These are phyloP conservation scores for Hypholoma sublateritium DNA, from an alignment of 768 basidiomycete genomes.

Conservation along the genomic window DNA sequence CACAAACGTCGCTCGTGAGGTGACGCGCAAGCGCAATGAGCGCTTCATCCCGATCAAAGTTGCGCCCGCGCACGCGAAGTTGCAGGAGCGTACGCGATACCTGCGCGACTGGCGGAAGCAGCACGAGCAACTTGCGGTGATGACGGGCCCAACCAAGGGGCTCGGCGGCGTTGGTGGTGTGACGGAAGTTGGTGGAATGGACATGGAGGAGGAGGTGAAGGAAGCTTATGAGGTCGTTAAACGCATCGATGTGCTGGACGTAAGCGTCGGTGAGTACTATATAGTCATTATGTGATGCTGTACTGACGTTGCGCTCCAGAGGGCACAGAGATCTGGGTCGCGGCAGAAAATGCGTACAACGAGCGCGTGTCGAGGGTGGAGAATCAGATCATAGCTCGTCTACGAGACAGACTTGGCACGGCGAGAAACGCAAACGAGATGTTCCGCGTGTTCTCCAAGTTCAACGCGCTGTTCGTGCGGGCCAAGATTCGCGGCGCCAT, in stretches of 20 bases:
- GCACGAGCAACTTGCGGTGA: slow-evolving; percentile 95
- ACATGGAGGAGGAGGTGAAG: slow-evolving; percentile 98
- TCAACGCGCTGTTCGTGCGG: slow-evolving; percentile 94
- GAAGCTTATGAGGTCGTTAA: slow-evolving; percentile 97
- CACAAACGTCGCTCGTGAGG: slow-evolving; percentile 89
- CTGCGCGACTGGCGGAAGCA: slow-evolving; percentile 93
- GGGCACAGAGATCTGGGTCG: slow-evolving; percentile 97
- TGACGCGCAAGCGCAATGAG: slow-evolving; percentile 85
- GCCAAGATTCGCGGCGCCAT: slow-evolving; percentile 99
- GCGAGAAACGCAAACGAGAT: slow-evolving; percentile 98
- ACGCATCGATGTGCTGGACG: slow-evolving; percentile 93
- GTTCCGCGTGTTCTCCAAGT: slow-evolving; percentile 99
- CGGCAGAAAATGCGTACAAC: slow-evolving; percentile 96
- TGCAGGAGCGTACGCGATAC: slow-evolving; percentile 87
- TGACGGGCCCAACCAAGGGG: slow-evolving; percentile 94
- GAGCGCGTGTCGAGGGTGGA: slow-evolving; percentile 96
- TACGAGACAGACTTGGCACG: slow-evolving; percentile 90
- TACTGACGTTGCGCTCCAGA: slow-evolving; percentile 44
- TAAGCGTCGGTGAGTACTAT: slow-evolving; percentile 71
- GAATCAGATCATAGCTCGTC: slow-evolving; percentile 94
- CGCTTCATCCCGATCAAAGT: slow-evolving; percentile 98
- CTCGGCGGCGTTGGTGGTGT: slow-evolving; percentile 53
- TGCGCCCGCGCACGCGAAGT: slow-evolving; percentile 82
- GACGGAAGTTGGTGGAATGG: slow-evolving; percentile 84
- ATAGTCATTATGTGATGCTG: not conserved